A percentile compares a stretch with the other conserved stretches of the same genome.
Conservation (phyloP, 2,329 filamentous ascomycete genomes). For the Calonectria pseudoreteaudii region DNA sequence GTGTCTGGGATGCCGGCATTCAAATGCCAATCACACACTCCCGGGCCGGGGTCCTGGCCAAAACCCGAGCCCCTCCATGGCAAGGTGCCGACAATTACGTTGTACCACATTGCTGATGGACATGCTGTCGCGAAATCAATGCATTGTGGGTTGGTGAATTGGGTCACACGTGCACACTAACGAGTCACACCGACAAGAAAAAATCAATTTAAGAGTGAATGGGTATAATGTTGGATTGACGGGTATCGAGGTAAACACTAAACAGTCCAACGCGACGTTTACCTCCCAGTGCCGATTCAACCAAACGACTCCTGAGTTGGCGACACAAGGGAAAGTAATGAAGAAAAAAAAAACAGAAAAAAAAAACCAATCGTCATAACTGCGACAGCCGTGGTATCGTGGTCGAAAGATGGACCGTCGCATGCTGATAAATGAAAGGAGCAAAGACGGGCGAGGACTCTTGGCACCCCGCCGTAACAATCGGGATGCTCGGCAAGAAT, state of each 20-base stretch:
- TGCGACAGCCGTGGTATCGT: slow-evolving; percentile 26
- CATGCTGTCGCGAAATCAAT: neutral
- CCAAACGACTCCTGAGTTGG: slow-evolving; percentile 35
- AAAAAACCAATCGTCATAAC: slow-evolving; percentile 36
- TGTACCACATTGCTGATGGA: neutral
- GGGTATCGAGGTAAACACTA: slow-evolving; percentile 46
- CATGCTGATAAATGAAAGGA: slow-evolving; percentile 9
- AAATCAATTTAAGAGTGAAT: neutral
- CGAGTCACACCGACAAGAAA: neutral
- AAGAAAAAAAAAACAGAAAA: slow-evolving; percentile 7
- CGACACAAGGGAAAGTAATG: slow-evolving; percentile 32
- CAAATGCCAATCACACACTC: slow-evolving; percentile 2
- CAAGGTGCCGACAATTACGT: slow-evolving; percentile 11
- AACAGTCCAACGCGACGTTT: slow-evolving; percentile 40
- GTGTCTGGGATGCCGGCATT: slow-evolving; percentile 1
- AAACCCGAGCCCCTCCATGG: neutral
- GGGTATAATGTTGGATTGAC: slow-evolving; percentile 41
- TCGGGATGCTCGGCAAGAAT: slow-evolving; percentile 23
- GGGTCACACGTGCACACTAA: neutral
- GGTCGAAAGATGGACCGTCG: slow-evolving; percentile 1
- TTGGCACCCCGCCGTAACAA: slow-evolving; percentile 7
- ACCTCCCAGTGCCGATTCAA: slow-evolving; percentile 41
- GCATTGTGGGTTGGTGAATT: neutral
- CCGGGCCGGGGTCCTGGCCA: neutral
- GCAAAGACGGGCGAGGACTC: neutral